Base-by-base conservation (phyloP, 352 stramenopile genomes). In the Aphanomyces euteiches region DNA sequence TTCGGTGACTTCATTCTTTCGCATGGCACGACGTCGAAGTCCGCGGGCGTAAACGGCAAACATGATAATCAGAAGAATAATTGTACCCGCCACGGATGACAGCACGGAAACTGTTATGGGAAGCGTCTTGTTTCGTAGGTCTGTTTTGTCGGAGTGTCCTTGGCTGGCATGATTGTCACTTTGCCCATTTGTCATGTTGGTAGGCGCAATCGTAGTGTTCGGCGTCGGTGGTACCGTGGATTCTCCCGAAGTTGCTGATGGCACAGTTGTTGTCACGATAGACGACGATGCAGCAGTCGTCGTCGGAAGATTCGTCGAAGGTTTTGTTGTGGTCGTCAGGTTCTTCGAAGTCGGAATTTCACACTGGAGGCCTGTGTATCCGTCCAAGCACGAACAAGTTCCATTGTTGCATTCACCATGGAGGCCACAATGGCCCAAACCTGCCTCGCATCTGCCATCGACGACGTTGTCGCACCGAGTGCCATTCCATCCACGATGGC, bases 401-500 rank as follows among this genome's bases (percentile, higher is more conserved):
- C 73, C 80, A 28, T 74, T 60, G 34, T 75, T 71, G 47, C 80
- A 87, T 59, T 69, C 81, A 41, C 80, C 80, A 53, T 84, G 75
- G n/a, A 61, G 65, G 21, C 80, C 80, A 48, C 80, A 87, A 54
- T 87, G 75, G 0, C 80, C 79, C 4, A 75, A 71, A 36, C 78
- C 70, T 40, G 54, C 72, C 12, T 84, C 48, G 63, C 80, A 87
- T 12, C 38, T 47, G 81, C 74, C 78, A 48, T 82, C 59, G 10
- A 84, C 69, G n/a, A 84, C 78, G 40, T 74, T 82, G 17, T 84
- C 67, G 70, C 87, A 95, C 63, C 77, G 84, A 47, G 79, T 78
- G 38, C 87, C 87, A 67, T 80, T 89, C 77, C 79, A 95, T 15
- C 87, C 87, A 34, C 75, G 75, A 48, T 90, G 75, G 67, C 87